Base-by-base conservation (phyloP, 352 stramenopile species). In the Phytopythium aichiense region DNA sequence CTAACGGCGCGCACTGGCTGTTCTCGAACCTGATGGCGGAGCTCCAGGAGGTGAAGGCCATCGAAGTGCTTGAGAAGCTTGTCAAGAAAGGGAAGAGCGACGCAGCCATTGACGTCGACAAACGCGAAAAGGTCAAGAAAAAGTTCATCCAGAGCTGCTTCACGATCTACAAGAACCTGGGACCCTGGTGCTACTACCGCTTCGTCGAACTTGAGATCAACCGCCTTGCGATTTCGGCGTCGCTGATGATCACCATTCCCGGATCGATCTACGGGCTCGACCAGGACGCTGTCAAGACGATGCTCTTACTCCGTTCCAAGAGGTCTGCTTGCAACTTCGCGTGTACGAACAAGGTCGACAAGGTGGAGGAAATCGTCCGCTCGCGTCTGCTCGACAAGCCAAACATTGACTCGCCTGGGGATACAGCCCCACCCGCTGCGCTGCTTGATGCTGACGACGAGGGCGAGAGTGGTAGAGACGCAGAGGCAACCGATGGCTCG, bases 201-300 rank as follows among this genome's bases (percentile, higher is more conserved):
- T 92, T 81, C 30, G 67, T 87, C 1, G 79, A 92, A 35, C 40
- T 94, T n/a, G 83, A 94, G 63, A 75, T 94, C 28, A 67, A 90
- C 59, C 74, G 82, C 15, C 62, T 82, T 20, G 82, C 85, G 0
- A 75, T 79, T 58, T 69, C 69, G 18, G 73, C 72, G 25, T 85
- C 81, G n/a, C 40, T 87, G 38, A 63, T 88, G 35, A 67, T 89
- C 40, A 73, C 59, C 6, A 61, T 88, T 0, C 81, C 78, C 0
- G 81, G 74, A 2, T 89, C 64, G 30, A 79, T 87, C 68, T 83
- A 77, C 63, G 81, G 81, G 1, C 63, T 80, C 20, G 83, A 94
- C 46, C 45, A 54, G 11, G 77, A 87, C 23, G 83, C 85, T 1
- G 61, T 88, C 15, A 74, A 63, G 45, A 78, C 77, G 16, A 78